Percentiles rank a stretch among this genome's conserved stretches.
These are phyloP conservation scores for Thielaviopsis euricoi DNA, from an alignment of 2,329 filamentous ascomycete species.

Conservation along the genomic window DNA sequence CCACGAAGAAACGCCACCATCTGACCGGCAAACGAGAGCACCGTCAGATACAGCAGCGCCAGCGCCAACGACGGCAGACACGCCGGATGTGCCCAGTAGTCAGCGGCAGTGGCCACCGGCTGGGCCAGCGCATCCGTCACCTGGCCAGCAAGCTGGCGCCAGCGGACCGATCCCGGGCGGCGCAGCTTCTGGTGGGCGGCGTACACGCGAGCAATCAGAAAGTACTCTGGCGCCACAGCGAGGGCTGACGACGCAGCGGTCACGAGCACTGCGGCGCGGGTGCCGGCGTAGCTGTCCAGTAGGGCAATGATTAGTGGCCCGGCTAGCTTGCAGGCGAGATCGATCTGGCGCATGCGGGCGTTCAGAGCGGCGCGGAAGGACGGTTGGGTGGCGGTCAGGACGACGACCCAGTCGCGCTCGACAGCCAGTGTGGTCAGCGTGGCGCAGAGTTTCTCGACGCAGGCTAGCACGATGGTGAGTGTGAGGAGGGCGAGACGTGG, in stretches of 20 bases:
- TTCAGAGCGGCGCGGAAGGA: conserved; percentile 26
- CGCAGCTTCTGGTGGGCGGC: conserved; percentile 14
- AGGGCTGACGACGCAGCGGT: conserved; percentile 32
- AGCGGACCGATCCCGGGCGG: not conserved
- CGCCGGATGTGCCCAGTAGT: conserved; percentile 37
- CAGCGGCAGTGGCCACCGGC: conserved; percentile 16
- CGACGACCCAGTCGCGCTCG: conserved; percentile 53
- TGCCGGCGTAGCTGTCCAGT: conserved; percentile 29
- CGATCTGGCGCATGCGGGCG: conserved; percentile 45
- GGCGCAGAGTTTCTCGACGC: conserved; percentile 50
- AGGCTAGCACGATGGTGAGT: conserved; percentile 35
- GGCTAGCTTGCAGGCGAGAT: conserved; percentile 41
- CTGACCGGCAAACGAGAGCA: conserved; percentile 41
- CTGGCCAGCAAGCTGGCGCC: not conserved
- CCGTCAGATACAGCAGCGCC: conserved; percentile 44
- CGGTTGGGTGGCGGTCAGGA: conserved; percentile 16
- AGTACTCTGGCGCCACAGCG: conserved; percentile 35
- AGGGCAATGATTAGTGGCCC: conserved; percentile 39
- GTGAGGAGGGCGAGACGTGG: conserved; percentile 18
- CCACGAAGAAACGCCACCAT: conserved; percentile 49
- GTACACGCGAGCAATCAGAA: conserved; percentile 26
- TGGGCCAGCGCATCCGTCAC: not conserved
- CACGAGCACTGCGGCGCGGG: conserved; percentile 29
- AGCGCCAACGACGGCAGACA: conserved; percentile 44
- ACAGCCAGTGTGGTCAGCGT: conserved; percentile 51